These are phyloP conservation scores for Exsudoporus floridanus DNA, from an alignment of 1,284 basidiomycete species.

Conservation along the genomic window DNA sequence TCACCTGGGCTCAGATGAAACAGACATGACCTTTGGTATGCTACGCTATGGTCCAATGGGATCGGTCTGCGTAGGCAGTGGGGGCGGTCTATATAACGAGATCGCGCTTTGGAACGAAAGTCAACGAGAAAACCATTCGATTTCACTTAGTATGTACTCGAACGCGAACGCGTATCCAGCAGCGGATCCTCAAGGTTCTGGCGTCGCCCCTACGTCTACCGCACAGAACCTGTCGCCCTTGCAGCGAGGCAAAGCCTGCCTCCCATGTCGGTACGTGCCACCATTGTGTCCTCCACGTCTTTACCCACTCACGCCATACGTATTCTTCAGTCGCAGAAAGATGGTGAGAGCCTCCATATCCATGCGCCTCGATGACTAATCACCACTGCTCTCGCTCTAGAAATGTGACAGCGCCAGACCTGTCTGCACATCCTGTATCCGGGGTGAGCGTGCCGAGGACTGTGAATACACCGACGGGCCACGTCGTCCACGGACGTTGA, in stretches of 20 bases:
- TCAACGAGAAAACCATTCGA: not conserved
- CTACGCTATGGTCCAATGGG: not conserved
- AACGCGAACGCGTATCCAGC: not conserved
- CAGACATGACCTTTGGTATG: not conserved
- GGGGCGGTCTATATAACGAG: slow-evolving; percentile 16
- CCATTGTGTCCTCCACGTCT: too few species aligned
- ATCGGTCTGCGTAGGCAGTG: not conserved
- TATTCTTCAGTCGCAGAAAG: slow-evolving; percentile 37
- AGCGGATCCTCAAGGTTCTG: slow-evolving; percentile 3
- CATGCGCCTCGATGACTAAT: not conserved
- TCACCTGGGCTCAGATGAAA: not conserved
- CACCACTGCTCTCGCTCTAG: slow-evolving; percentile 19
- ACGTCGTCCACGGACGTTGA: slow-evolving; percentile 37
- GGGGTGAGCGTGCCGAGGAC: slow-evolving; percentile 38
- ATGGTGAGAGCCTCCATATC: slow-evolving; percentile 28
- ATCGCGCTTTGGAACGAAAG: not conserved
- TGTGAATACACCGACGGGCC: slow-evolving; percentile 44
- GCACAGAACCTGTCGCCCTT: slow-evolving; percentile 11
- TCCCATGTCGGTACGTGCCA: slow-evolving; percentile 28
- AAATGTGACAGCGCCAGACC: slow-evolving; percentile 44
- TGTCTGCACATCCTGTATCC: slow-evolving; percentile 38
- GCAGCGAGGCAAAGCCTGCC: slow-evolving; percentile 35
- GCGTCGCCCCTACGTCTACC: not conserved
- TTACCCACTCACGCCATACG: not conserved
- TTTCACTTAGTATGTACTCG: not conserved